Evolutionary conservation across 2,329 filamentous ascomycete genomes (phyloP).

Genomic region (Sporothrix pseudoabietina): DNA sequence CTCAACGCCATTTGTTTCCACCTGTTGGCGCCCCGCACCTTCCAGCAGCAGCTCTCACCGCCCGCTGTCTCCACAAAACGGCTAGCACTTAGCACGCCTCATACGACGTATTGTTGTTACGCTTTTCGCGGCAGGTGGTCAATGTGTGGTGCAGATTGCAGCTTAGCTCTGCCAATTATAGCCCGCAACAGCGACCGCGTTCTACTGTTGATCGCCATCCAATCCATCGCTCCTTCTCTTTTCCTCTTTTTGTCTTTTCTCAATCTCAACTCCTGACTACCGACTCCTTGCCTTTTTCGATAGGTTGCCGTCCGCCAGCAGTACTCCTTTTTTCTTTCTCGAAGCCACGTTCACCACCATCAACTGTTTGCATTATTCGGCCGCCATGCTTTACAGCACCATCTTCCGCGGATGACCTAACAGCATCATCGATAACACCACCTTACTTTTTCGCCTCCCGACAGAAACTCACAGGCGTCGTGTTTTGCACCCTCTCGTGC

Average conservation of each 20-base stretch:
- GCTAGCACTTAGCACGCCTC: not conserved
- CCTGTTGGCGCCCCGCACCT: not conserved
- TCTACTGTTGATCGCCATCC: constrained; percentile 7
- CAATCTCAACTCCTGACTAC: not conserved
- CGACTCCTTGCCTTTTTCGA: not conserved
- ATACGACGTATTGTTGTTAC: not conserved
- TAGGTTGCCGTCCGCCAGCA: not conserved
- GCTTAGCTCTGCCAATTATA: not conserved
- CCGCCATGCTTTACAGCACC: not conserved
- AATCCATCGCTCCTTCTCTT: constrained; percentile 8
- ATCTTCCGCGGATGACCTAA: not conserved
- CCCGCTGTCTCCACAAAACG: not conserved
- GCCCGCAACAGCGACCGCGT: constrained; percentile 6
- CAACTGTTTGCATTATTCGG: not conserved
- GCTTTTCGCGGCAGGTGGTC: not conserved
- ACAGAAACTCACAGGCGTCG: not conserved
- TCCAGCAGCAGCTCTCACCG: not conserved
- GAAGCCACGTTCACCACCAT: not conserved
- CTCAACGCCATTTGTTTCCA: not conserved
- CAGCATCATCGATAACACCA: not conserved
- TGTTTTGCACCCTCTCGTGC: not conserved
- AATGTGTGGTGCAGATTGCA: not conserved
- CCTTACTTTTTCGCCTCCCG: not conserved
- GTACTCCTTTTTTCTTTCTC: not conserved
- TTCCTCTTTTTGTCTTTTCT: not conserved